Evolutionary conservation across 768 basidiomycete genomes (phyloP).

Genomic region (Collybiopsis confluens): DNA sequence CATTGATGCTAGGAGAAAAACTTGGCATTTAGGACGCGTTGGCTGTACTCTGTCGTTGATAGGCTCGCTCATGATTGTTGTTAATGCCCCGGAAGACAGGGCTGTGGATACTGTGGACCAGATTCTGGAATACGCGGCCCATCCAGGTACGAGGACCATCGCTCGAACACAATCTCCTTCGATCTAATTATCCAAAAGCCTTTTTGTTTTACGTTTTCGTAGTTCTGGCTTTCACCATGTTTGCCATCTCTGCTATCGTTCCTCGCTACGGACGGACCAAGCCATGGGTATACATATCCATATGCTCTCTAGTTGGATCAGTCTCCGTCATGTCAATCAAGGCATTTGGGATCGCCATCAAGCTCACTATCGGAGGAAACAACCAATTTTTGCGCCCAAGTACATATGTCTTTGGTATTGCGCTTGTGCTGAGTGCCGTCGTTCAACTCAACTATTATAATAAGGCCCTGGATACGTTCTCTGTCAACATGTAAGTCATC

Average conservation of each 20-base stretch:
- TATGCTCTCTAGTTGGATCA: constrained; percentile 93
- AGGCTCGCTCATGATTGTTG: constrained; percentile 90
- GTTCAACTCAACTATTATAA: constrained; percentile 97
- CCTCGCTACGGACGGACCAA: constrained; percentile 84
- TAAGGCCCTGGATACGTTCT: constrained; percentile 94
- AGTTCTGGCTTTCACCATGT: constrained; percentile 73
- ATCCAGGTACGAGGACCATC: constrained; percentile 87
- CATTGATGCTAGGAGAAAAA: constrained; percentile 88
- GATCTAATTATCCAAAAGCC: background rate
- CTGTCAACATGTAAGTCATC: constrained; percentile 86
- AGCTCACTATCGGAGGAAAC: constrained; percentile 86
- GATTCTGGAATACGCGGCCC: constrained; percentile 84
- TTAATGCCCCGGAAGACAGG: constrained; percentile 96
- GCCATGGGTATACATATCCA: constrained; percentile 90
- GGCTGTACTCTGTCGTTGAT: constrained; percentile 82
- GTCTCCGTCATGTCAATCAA: constrained; percentile 99
- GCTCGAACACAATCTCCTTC: no score
- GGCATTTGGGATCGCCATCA: constrained; percentile 95
- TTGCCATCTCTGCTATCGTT: constrained; percentile 83
- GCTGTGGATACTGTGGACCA: constrained; percentile 90
- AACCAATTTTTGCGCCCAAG: constrained; percentile 94
- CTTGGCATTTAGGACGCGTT: constrained; percentile 88
- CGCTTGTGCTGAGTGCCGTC: constrained; percentile 78
- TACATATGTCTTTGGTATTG: constrained; percentile 92
- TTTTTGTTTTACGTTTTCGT: constrained; percentile 89